Percentiles rank a stretch among this genome's conserved stretches.
Evolutionary conservation across 805 yeast species (phyloP).

Genomic region (Barnettozyma sucrosica): DNA sequence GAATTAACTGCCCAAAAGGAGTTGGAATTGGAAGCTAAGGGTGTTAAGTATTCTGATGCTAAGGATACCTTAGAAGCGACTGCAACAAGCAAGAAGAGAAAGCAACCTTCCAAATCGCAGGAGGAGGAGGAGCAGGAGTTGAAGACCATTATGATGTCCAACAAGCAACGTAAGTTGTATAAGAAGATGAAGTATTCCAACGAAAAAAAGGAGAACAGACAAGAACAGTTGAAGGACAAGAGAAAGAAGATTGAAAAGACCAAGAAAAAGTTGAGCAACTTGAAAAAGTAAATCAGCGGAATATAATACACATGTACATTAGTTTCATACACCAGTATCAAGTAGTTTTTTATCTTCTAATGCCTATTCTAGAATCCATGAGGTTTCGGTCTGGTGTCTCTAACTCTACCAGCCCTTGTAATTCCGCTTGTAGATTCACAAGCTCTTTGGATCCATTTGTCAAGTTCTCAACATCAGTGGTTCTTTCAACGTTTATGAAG

Average conservation of each 20-base stretch:
- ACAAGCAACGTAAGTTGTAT: constrained; percentile 90
- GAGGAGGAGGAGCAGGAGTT: constrained; percentile 79
- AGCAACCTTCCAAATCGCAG: constrained; percentile 35
- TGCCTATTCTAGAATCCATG: constrained; percentile 71
- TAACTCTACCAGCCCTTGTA: constrained; percentile 62
- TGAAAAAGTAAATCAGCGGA: constrained; percentile 5
- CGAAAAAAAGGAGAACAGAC: constrained; percentile 73
- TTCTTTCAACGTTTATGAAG: constrained; percentile 60
- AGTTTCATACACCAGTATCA: not conserved
- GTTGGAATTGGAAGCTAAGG: constrained; percentile 85
- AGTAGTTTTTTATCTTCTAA: constrained; percentile 2
- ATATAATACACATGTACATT: constrained; percentile 3
- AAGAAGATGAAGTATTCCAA: constrained; percentile 92
- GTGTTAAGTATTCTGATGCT: constrained; percentile 68
- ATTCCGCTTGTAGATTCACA: constrained; percentile 53
- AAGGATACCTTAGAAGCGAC: constrained; percentile 32
- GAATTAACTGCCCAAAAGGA: constrained; percentile 68
- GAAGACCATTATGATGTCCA: constrained; percentile 95
- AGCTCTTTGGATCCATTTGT: constrained; percentile 61
- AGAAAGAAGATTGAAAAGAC: constrained; percentile 62
- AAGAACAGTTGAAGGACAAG: constrained; percentile 62
- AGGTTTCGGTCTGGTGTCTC: constrained; percentile 70
- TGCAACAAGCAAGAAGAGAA: constrained; percentile 30
- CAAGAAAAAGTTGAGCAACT: constrained; percentile 19
- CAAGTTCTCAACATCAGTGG: constrained; percentile 71